Conservation (phyloP, 495 filamentous ascomycete species). For the Apodospora peruviana region DNA sequence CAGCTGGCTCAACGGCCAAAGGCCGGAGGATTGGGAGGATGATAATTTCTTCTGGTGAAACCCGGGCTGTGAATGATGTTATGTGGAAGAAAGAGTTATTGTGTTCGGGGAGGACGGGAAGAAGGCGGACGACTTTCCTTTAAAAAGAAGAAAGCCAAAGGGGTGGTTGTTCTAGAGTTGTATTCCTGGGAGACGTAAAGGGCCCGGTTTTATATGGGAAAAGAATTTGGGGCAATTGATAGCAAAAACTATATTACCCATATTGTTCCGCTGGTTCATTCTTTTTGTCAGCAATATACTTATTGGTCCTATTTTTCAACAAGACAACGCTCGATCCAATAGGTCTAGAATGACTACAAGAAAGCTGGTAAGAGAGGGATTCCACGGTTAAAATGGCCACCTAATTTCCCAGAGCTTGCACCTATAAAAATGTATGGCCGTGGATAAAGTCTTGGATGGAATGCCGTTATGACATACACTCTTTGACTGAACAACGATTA, state of each 20-base stretch:
- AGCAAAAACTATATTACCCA: too few relatives aligned
- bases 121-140: background rate
- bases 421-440: background rate
- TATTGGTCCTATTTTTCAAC: background rate
- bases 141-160: background rate
- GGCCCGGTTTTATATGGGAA: background rate
- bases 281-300: too few relatives aligned
- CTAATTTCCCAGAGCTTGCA: background rate
- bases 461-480: too few relatives aligned
- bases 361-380: background rate
- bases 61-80: background rate
- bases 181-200: background rate
- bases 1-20: background rate
- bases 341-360: too few relatives aligned
- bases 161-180: background rate
- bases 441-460: background rate
- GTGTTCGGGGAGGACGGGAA: too few relatives aligned
- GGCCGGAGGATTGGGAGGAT: background rate
- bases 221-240: background rate
- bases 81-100: background rate
- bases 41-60: background rate
- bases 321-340: background rate
- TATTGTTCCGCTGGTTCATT: too few relatives aligned
- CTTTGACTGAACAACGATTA: too few relatives aligned
- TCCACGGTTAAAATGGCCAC: background rate